Base-by-base conservation (phyloP, 140 eudicot genomes). In the Oenanthe javanica region DNA sequence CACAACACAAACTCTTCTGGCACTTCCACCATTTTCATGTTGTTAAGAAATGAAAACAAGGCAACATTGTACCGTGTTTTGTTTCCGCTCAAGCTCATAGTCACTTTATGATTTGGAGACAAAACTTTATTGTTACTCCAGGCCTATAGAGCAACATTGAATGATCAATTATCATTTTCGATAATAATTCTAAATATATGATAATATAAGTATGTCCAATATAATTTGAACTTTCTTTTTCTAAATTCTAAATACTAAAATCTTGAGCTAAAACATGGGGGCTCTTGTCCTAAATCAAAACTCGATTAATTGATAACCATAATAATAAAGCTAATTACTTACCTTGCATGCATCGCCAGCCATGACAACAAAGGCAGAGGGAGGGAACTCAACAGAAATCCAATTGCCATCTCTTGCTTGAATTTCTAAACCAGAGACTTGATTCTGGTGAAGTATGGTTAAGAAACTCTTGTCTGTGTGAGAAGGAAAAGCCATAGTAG, bases 91-190 rank as follows among this genome's bases (percentile, higher is more conserved):
- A 72, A 76, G 75, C 83, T 82, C 92, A 90, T 51, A 2, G 88
- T 92, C n/a, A 92, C 93, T 80, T 80, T 86, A 79, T 92, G 97
- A 82, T 81, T 86, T 0, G 97, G 96, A 11, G 96, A 87, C 80
- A 90, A 88, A 27, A 92, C 90, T 85, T 77, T 79, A 15, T 84
- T 85, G 79, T 92, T 92, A 80, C 97, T 92, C 97, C 96, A 92
- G 72, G 96, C 97, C 96, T 92, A 66, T 31, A 43, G 8, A 15
- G 36, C 36, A 31, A 31, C 36, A 31, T 31, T 31, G 36, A 31
- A 31, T 31, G 36, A 31, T 31, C 36, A 31, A 31, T 31, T 31
- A 31, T 31, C 36, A 31, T 31, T 31, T 31, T 31, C 36, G 36
- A 31, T 31, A 31, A 31, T 31, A 0, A 31, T 31, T 31, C 36